Evolutionary conservation across 169 alveolate genomes (phyloP).

Genomic region (Plasmodium relictum): DNA sequence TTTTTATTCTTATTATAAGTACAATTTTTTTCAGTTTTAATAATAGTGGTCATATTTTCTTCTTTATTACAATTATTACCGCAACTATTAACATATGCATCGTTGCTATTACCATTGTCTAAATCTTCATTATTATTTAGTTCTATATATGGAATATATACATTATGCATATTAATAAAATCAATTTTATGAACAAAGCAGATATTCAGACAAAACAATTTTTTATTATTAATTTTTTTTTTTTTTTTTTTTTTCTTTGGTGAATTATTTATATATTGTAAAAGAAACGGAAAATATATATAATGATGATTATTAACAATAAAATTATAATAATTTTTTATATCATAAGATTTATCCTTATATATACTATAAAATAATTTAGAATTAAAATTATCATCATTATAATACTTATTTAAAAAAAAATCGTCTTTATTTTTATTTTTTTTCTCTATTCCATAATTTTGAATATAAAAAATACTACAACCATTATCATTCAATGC

Average conservation of each 20-base stretch:
- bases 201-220: slow-evolving; percentile 45
- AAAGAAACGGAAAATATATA: slow-evolving; percentile 48
- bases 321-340: slow-evolving; percentile 26
- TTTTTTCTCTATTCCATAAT: not conserved
- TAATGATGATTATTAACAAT: slow-evolving; percentile 26
- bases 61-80: too few species aligned
- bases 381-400: slow-evolving; percentile 29
- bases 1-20: too few species aligned
- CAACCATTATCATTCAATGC: slow-evolving; percentile 46
- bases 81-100: not conserved
- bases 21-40: not conserved
- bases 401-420: slow-evolving; percentile 40
- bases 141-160: slow-evolving; percentile 68
- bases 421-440: not conserved
- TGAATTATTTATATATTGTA: slow-evolving; percentile 2
- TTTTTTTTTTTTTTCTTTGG: slow-evolving; percentile 14
- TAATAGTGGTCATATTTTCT: not conserved
- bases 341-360: slow-evolving; percentile 27
- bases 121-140: slow-evolving; percentile 7
- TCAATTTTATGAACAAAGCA: slow-evolving; percentile 51
- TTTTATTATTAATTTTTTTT: slow-evolving; percentile 27
- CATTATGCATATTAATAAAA: slow-evolving; percentile 62
- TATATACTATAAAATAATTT: slow-evolving; percentile 51
- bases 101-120: not conserved
- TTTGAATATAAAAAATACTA: slow-evolving; percentile 50